Evolutionary conservation across 139 green algal species (phyloP).

Genomic region (Chlorella sp.): DNA sequence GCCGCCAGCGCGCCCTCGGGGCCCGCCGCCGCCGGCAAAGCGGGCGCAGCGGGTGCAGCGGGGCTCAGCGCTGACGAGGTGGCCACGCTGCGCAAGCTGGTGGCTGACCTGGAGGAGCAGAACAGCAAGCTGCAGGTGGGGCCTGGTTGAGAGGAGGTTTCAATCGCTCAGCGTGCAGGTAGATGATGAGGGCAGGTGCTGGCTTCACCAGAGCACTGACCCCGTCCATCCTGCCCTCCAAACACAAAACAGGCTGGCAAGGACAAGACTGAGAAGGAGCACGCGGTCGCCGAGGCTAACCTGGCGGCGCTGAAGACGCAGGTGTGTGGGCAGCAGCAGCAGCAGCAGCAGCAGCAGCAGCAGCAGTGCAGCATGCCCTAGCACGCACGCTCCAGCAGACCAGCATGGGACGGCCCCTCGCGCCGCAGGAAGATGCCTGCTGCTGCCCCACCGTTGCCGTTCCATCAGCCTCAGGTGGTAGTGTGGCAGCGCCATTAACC

Average conservation of each 20-base stretch:
- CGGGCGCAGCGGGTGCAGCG: background rate
- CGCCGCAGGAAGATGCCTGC: too few relatives aligned
- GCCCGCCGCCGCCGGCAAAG: background rate
- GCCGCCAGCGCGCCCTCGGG: background rate
- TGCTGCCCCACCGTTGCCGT: too few relatives aligned
- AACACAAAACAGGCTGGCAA: background rate
- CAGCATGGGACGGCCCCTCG: too few relatives aligned
- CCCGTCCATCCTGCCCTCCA: background rate
- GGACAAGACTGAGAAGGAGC: background rate
- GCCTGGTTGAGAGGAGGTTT: too few relatives aligned
- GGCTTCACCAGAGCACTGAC: background rate
- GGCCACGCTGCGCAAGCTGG: background rate
- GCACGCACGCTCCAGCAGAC: too few relatives aligned
- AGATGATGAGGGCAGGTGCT: too few relatives aligned
- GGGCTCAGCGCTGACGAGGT: background rate
- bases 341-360: too few relatives aligned
- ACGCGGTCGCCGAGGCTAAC: constrained; percentile 8
- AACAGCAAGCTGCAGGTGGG: constrained; percentile 11
- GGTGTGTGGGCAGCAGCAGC: too few relatives aligned
- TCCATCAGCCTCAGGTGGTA: too few relatives aligned
- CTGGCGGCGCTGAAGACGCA: constrained; percentile 28
- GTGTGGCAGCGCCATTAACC: too few relatives aligned
- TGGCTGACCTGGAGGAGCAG: background rate
- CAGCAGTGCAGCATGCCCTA: too few relatives aligned
- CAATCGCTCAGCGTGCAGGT: too few relatives aligned